Evolutionary conservation across 805 yeast species (phyloP).

Genomic region (Metschnikowia rubicola): DNA sequence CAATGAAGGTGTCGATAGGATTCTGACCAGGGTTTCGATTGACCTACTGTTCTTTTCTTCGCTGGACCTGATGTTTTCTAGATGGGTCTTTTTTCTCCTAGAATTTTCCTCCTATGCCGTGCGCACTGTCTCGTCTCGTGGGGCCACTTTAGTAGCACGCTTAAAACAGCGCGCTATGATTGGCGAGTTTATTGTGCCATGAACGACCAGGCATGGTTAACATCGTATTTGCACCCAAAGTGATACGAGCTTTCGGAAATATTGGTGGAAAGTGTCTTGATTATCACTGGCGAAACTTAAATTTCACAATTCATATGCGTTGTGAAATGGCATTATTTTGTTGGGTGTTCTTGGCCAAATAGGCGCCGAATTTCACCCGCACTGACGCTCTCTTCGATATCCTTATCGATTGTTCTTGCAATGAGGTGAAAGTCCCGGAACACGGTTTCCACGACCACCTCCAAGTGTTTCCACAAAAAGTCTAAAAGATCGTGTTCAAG

Average conservation of each 20-base stretch:
- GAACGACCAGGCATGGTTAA: conserved; percentile 6
- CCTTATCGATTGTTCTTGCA: conserved; percentile 51
- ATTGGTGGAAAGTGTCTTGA: no score
- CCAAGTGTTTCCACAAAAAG: conserved; percentile 68
- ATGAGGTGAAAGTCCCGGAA: conserved; percentile 54
- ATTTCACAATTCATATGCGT: no score
- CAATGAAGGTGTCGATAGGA: background rate
- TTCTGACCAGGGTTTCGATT: background rate
- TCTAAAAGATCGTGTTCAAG: conserved; percentile 54
- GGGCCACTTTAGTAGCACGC: conserved; percentile 10
- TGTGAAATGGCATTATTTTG: background rate
- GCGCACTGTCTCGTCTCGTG: conserved; percentile 11
- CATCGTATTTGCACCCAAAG: background rate
- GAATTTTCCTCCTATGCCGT: conserved; percentile 7
- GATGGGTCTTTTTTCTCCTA: conserved; percentile 1
- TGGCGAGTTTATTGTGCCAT: conserved; percentile 13
- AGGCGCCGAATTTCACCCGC: conserved; percentile 56
- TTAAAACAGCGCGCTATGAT: conserved; percentile 14
- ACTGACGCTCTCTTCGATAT: conserved; percentile 48
- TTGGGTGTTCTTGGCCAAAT: conserved; percentile 25
- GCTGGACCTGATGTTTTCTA: conserved; percentile 1
- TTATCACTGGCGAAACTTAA: no score
- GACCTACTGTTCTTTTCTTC: conserved; percentile 4
- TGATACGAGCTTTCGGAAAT: no score
- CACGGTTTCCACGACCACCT: conserved; percentile 55